These are phyloP conservation scores for Volvariella volvacea DNA, from an alignment of 1,284 basidiomycete genomes.

Conservation along the genomic window DNA sequence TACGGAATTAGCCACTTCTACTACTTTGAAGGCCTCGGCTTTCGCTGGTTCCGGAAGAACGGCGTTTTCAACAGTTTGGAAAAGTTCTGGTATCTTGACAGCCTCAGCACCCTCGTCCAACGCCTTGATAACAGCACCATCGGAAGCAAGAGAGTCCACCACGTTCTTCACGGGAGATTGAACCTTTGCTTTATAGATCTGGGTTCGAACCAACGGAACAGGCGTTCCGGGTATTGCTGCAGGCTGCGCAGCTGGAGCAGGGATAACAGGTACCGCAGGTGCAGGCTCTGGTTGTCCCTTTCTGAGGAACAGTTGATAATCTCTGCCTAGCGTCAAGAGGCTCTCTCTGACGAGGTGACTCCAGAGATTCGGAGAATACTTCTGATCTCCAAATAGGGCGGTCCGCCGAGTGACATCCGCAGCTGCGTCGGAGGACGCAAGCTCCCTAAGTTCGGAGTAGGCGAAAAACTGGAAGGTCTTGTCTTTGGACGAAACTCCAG, in stretches of 20 bases:
- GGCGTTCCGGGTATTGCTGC: conserved; percentile 14
- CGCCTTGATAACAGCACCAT: conserved; percentile 46
- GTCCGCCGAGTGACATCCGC: conserved; percentile 37
- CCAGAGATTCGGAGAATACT: conserved; percentile 61
- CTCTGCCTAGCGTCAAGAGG: conserved; percentile 53
- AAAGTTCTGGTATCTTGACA: conserved; percentile 51
- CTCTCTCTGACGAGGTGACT: conserved; percentile 49
- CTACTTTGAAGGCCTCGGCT: conserved; percentile 21
- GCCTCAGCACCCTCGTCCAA: conserved; percentile 39
- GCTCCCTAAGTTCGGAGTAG: conserved; percentile 42
- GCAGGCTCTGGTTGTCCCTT: conserved; percentile 37
- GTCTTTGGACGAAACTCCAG: conserved; percentile 49
- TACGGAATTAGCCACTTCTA: background rate
- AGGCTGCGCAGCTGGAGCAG: conserved; percentile 13
- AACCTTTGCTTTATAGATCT: conserved; percentile 34
- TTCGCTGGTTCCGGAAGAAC: conserved; percentile 21
- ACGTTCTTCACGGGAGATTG: conserved; percentile 43
- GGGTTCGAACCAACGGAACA: conserved; percentile 40
- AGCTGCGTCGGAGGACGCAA: conserved; percentile 35
- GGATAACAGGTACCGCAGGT: conserved; percentile 17
- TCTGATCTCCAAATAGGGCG: conserved; percentile 65
- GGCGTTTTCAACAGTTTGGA: conserved; percentile 37
- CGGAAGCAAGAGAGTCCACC: conserved; percentile 49
- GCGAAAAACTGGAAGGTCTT: conserved; percentile 50
- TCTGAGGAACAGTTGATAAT: conserved; percentile 54